A percentile compares a stretch with the other conserved stretches of the same genome.
These are phyloP conservation scores for Aspergillus cavernicola DNA, from an alignment of 495 filamentous ascomycete genomes.

Conservation along the genomic window DNA sequence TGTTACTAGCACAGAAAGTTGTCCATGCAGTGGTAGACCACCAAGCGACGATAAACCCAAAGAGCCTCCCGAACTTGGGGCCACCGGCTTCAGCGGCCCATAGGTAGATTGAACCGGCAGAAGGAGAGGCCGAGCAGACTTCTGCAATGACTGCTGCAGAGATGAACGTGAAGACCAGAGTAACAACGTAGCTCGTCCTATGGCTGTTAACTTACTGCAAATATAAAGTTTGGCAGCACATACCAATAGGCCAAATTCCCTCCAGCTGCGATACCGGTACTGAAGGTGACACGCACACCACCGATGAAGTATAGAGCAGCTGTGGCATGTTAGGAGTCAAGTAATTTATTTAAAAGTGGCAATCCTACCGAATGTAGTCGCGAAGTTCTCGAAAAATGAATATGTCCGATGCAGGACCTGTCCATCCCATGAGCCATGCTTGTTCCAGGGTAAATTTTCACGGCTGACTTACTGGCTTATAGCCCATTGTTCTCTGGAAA, in stretches of 20 bases:
- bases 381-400: constrained; percentile 50
- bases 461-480: constrained; percentile 41
- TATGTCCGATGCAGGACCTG: constrained; percentile 48
- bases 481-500: constrained; percentile 44
- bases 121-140: constrained; percentile 53
- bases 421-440: constrained; percentile 9
- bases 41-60: constrained; percentile 56
- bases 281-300: constrained; percentile 53
- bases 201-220: not conserved
- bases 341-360: not conserved
- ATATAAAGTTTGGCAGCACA: not conserved
- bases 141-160: constrained; percentile 55
- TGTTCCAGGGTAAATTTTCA: not conserved
- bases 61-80: constrained; percentile 46
- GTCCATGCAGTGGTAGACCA: constrained; percentile 60
- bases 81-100: constrained; percentile 57
- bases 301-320: constrained; percentile 56
- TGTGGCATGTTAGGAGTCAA: constrained; percentile 17
- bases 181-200: constrained; percentile 55
- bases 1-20: constrained; percentile 53
- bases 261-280: constrained; percentile 54
- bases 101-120: constrained; percentile 54
- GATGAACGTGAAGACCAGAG: constrained; percentile 54
- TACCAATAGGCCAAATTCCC: constrained; percentile 54
- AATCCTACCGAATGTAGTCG: constrained; percentile 49